Evolutionary conservation across 768 basidiomycete genomes (phyloP), one percentile per base, ranked within the genome.

Genomic region (Filobasidium wieringae): DNA sequence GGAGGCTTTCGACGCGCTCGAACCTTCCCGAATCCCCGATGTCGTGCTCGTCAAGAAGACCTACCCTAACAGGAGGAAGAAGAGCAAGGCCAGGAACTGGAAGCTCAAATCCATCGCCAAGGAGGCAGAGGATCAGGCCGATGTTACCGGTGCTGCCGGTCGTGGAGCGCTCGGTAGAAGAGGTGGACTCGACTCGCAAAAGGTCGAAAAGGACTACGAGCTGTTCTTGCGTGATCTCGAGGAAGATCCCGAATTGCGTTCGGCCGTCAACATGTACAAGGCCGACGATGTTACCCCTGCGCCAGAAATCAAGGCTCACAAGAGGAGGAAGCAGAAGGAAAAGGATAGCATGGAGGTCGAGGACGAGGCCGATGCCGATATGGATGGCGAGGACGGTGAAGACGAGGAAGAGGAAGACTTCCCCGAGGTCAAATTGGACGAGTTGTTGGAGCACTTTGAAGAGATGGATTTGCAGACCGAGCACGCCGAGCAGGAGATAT

Each of bases 161-260:
- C 78, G 87, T 40, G 91, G 91, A 55, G 84, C 90, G n/a, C 84
- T 93, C 41, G 91, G 91, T 1, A 77, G 89, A 47, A 79, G 86
- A 80, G 91, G 91, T 11, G 91, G 90, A 33, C 78, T 89, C 47
- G 91, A 93, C 75, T 81, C 84, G 74, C 84, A 80, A 77, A 90
- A 91, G 78, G 88, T 97, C 58, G 91, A 96, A 65, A 84, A 88
- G 71, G 93, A 99, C 70, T 99, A 97, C 74, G 95, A 97, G 77
- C 63, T 88, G 51, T 99, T 99, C 82, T 76, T 97, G 74, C 81
- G 86, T 45, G 91, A 95, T 62, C 75, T 96, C 50, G 91, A 95
- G 74, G 93, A 97, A 72, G 92, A 96, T 75, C 84, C 84, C 22
- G 92, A 96, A 77, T 77, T 97, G 77, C 81, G 93, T 36, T 79